Evolutionary conservation across 306 rosid genomes (phyloP), one percentile per base, ranked within the genome.

Genomic region (Chamaecrista fasciculata): DNA sequence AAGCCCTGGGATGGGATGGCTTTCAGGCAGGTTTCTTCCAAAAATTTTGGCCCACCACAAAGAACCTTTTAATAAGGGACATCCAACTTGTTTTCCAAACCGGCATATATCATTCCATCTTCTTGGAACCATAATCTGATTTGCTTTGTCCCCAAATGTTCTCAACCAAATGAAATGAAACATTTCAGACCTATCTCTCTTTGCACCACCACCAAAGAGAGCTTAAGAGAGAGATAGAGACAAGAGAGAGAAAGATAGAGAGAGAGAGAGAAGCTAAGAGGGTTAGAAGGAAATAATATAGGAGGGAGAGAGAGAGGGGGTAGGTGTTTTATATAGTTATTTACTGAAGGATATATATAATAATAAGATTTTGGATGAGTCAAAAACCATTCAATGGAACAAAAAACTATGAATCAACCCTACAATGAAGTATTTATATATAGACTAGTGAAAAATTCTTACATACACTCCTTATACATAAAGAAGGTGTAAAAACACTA

Each of bases 201-300:
- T 73, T 44, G 67, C 77, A 44, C 67, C 77, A 44, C 62, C 69
- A 36, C 75, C 34, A 37, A 2, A 36, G 50, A 71, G 33, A 39
- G 49, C 33, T 36, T 58, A 36, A 11, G 52, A 16, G 43, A 68
- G 64, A 44, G 52, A n/a, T n/a, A n/a, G n/a, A n/a, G n/a, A n/a
- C n/a, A n/a, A 70, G 40, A 50, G 42, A 50, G 39, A 76, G 49
- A 25, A 48, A 15, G 5, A 39, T 16, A 48, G 8, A 36, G 26
- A 67, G 39, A 44, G 28, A 67, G 64, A 67, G 56, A 59, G 73
- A 23, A 76, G 83, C 57, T 46, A 47, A 70, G 71, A 55, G 82
- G 83, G 86, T 81, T 74, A 81, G 80, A 74, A 83, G 89, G 86
- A 86, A 88, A 85, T 79, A 83, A 73, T 70, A n/a, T n/a, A n/a